Evolutionary conservation across 164 flowering plant species (phyloP), one percentile per base, ranked within the genome.

Genomic region (Tetrastigma voinierianum): DNA sequence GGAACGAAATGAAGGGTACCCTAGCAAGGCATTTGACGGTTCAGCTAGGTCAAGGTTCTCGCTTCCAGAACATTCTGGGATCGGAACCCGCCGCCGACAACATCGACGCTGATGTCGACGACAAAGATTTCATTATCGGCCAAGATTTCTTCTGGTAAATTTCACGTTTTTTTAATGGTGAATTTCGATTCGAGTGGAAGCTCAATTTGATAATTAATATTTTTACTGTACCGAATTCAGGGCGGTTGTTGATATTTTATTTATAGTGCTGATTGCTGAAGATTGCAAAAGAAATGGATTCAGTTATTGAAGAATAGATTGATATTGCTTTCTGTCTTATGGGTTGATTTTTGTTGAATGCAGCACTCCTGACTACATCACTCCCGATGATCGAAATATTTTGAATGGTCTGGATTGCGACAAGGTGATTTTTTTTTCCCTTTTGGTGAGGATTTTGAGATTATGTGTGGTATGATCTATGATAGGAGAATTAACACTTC

Each of bases 351-450:
- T 9, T n/a, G n/a, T 15, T 55, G 17, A 47, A 17, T 80, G 80
- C 84, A 95, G 98, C 74, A 91, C 97, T 15, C 98, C 98, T 13
- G 97, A 91, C 78, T 95, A 91, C 65, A 91, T 95, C 18, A 91
- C 98, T 9, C 96, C 97, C 17, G 96, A 86, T 64, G 83, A 83
- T 72, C 93, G 82, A 49, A 74, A 81, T 46, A 51, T 80, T 52
- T 55, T 72, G 43, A 81, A 63, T 62, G 62, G 48, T 45, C 72
- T 82, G 40, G 90, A 84, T 77, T 71, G 67, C 51, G 82, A 84
- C 73, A 84, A 86, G 96, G 98, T 90, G 16, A 49, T 46, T 45
- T 19, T 46, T 5, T 9, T 10, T 21, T 20, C 12, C 9, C 11
- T n/a, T 24, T 21, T 20, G 32, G 14, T 25, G 10, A 1, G 45